phyloP scores from a whole-genome alignment of 2,329 filamentous ascomycete genomes.

The Tolypocladium album region DNA sequence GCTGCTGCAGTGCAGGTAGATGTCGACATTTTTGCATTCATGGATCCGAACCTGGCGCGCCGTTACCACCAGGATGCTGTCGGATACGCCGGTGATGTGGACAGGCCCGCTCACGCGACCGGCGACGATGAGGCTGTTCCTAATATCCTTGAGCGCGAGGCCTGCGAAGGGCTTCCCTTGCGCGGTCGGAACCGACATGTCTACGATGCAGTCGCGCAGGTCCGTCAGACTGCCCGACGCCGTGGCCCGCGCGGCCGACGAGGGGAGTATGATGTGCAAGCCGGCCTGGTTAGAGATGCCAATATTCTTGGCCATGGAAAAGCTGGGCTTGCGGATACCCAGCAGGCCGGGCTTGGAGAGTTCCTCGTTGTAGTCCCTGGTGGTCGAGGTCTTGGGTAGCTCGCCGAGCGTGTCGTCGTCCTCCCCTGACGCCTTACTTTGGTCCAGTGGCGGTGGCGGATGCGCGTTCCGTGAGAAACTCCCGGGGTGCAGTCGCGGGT shows the following conservation, averaged over 20 bases:
- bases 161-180: conserved; percentile 57
- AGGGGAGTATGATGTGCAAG: conserved; percentile 68
- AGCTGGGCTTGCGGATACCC: conserved; percentile 47
- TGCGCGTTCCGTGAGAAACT: conserved; percentile 19
- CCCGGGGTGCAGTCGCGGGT: conserved; percentile 29
- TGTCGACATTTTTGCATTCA: conserved; percentile 66
- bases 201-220: conserved; percentile 61
- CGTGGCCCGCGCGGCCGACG: conserved; percentile 58
- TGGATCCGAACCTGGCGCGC: conserved; percentile 91
- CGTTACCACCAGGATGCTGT: conserved; percentile 67
- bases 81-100: conserved; percentile 66
- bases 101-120: conserved; percentile 70
- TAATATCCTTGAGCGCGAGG: conserved; percentile 55
- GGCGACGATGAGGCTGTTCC: conserved; percentile 61
- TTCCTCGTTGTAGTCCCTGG: conserved; percentile 46
- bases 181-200: conserved; percentile 59
- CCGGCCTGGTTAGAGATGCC: conserved; percentile 55
- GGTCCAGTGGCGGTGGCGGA: conserved; percentile 6
- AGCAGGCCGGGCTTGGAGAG: conserved; percentile 29
- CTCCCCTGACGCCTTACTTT: conserved; percentile 7
- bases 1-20: conserved; percentile 74
- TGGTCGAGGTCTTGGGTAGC: conserved; percentile 24
- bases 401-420: conserved; percentile 24
- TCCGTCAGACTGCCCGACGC: conserved; percentile 64
- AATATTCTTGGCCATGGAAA: conserved; percentile 50